Percentiles rank a stretch among this genome's conserved stretches.
Evolutionary conservation across 1,139 yeast species (phyloP).

Genomic region (Yamadazyma pseudoaaseri): DNA sequence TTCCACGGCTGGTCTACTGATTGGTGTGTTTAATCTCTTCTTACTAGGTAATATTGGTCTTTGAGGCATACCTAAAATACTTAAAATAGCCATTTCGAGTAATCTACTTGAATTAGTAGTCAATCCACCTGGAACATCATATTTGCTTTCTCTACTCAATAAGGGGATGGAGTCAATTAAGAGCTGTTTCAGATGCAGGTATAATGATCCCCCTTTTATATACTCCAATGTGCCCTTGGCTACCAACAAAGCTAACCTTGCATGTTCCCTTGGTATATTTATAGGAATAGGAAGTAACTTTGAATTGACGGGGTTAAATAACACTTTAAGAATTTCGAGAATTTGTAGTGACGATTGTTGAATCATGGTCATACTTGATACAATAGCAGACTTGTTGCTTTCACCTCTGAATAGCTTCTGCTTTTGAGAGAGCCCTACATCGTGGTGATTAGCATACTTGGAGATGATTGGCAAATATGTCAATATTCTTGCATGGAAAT

Average conservation of each 20-base stretch:
- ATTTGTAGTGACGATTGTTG: conserved; percentile 75
- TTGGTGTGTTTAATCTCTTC: conserved; percentile 20
- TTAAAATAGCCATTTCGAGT: conserved; percentile 57
- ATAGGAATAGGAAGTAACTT: conserved; percentile 61
- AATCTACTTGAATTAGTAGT: conserved; percentile 55
- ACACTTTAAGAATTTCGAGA: conserved; percentile 54
- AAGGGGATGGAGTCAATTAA: conserved; percentile 49
- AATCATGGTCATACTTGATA: conserved; percentile 53
- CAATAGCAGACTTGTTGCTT: conserved; percentile 25
- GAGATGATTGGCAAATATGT: conserved; percentile 75
- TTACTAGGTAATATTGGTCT: conserved; percentile 17
- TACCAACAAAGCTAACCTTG: conserved; percentile 66
- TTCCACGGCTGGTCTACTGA: conserved; percentile 24
- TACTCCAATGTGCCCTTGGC: conserved; percentile 82
- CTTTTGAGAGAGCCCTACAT: conserved; percentile 44
- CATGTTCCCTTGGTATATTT: conserved; percentile 66
- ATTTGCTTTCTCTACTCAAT: conserved; percentile 48
- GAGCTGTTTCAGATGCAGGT: conserved; percentile 63
- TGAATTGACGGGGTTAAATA: conserved; percentile 42
- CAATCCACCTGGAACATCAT: conserved; percentile 59
- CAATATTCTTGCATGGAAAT: conserved; percentile 77
- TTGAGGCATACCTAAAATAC: conserved; percentile 40
- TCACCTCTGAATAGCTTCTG: conserved; percentile 32
- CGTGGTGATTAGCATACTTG: conserved; percentile 43
- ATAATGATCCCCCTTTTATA: conserved; percentile 78